Evolutionary conservation across 169 alveolate genomes (phyloP).

Genomic region (Eimeria tenella): DNA sequence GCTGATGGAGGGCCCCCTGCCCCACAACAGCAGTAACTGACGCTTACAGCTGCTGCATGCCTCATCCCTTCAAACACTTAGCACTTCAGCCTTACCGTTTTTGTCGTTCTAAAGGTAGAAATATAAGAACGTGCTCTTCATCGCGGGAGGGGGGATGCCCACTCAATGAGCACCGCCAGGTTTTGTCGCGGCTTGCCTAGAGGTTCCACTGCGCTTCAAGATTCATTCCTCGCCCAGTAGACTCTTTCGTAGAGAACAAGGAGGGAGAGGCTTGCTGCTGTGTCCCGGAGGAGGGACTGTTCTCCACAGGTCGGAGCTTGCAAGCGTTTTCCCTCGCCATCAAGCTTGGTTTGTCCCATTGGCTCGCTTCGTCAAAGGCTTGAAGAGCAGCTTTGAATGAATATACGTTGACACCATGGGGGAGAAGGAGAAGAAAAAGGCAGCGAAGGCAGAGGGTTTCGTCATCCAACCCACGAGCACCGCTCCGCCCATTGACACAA

Average conservation of each 20-base stretch:
- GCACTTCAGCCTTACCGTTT: background rate
- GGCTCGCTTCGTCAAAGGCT: no score
- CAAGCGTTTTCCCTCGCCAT: background rate
- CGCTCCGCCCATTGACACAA: conserved; percentile 94
- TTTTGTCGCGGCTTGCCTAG: no score
- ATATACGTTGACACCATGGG: background rate
- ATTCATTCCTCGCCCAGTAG: background rate
- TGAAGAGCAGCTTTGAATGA: background rate
- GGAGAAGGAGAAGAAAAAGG: conserved; percentile 24
- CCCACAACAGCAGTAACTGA: conserved; percentile 43
- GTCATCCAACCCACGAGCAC: conserved; percentile 55
- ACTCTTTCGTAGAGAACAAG: background rate
- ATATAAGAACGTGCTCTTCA: background rate
- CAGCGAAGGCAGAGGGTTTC: background rate
- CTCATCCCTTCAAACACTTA: background rate
- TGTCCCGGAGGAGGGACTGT: background rate
- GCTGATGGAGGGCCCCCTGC: conserved; percentile 30
- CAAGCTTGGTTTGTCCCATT: background rate
- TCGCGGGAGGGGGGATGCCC: background rate
- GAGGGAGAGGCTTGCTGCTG: background rate
- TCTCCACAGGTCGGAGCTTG: background rate
- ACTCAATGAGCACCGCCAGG: conserved; percentile 11
- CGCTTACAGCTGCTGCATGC: conserved; percentile 5
- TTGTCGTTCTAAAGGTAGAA: background rate
- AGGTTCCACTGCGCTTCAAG: no score